Evolutionary conservation across 2,329 filamentous ascomycete species (phyloP), one percentile per base, ranked within the genome.

Genomic region (Colletotrichum chrysophilum): DNA sequence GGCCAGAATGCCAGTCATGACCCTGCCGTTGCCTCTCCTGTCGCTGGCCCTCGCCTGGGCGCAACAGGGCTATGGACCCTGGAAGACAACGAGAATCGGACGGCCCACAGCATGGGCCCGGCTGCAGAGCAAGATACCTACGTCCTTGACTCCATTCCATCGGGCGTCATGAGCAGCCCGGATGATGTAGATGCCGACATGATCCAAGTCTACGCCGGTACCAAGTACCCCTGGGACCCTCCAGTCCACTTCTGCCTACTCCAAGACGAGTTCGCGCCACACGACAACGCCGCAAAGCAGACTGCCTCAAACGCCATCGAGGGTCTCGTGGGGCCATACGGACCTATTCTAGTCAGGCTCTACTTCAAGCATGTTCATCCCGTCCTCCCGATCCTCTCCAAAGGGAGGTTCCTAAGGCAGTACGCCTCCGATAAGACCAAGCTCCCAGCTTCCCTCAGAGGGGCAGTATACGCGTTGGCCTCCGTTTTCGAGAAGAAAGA

Each of bases 321-420:
- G 78, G 78, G 78, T 10, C 82, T 85, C 32, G 86, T 88, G 3
- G 82, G 81, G 74, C 84, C 83, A 5, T 83, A 87, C 75, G 85
- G 84, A 0, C 83, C 85, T 43, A 80, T 82, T 26, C 82, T 89
- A 6, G 81, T 89, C 18, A 83, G 85, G 4, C 80, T 88, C 2
- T 89, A 85, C 79, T 89, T 88, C 77, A 82, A 82, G 62, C 84
- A 88, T 64, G 83, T 89, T 21, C 87, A 89, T 70, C 85, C 86
- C 0, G 82, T 85, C 3, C 82, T 87, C 18, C 86, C 86, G 7
- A 79, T 88, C 18, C 80, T 89, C 24, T 87, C 87, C 34, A 89
- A 88, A 77, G 81, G 80, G 10, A 83, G 86, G 5, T 88, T 88
- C 62, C 81, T 88, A 2, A 80, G 82, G 4, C 80, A 82, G 3